phyloP scores from a whole-genome alignment of 345 rosid genomes.

The Bretschneidera sinensis region DNA sequence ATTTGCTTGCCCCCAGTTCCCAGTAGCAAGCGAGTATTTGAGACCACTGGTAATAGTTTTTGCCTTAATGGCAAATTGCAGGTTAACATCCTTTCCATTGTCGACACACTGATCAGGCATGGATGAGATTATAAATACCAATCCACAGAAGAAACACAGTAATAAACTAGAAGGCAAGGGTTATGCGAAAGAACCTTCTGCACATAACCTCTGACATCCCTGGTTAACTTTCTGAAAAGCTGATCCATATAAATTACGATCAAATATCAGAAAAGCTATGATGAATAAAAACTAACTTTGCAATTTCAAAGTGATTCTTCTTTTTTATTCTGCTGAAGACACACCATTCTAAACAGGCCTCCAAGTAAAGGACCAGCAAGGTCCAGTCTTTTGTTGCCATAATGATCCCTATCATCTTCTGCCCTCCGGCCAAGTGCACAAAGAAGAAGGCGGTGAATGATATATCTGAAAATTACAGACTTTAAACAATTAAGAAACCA shows the following conservation, averaged over 20 bases:
- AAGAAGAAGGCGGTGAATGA: conserved; percentile 84
- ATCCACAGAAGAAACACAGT: conserved; percentile 9
- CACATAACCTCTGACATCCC: conserved; percentile 91
- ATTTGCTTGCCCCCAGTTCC: conserved; percentile 99
- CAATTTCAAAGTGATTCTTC: too few species aligned
- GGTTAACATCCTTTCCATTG: conserved; percentile 93
- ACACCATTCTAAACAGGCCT: conserved; percentile 92
- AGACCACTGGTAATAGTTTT: conserved; percentile 97
- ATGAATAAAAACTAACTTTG: not conserved
- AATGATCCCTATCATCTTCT: conserved; percentile 98
- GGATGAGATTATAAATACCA: conserved; percentile 20
- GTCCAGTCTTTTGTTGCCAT: conserved; percentile 98
- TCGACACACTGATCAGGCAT: conserved; percentile 72
- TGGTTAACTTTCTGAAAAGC: conserved; percentile 92
- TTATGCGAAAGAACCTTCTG: conserved; percentile 67
- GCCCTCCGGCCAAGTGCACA: conserved; percentile 95
- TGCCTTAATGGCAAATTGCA: conserved; percentile 94
- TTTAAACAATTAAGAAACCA: not conserved
- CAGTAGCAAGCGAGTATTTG: conserved; percentile 97
- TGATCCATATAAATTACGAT: conserved; percentile 27
- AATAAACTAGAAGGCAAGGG: conserved; percentile 6
- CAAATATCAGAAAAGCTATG: conserved; percentile 10
- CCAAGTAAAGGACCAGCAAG: conserved; percentile 99
- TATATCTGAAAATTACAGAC: conserved; percentile 45
- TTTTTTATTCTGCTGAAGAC: conserved; percentile 18